Percentiles rank a stretch among this genome's conserved stretches.
These are phyloP conservation scores for Spiromastix sp. DNA, from an alignment of 2,329 filamentous ascomycete genomes.

Conservation along the genomic window DNA sequence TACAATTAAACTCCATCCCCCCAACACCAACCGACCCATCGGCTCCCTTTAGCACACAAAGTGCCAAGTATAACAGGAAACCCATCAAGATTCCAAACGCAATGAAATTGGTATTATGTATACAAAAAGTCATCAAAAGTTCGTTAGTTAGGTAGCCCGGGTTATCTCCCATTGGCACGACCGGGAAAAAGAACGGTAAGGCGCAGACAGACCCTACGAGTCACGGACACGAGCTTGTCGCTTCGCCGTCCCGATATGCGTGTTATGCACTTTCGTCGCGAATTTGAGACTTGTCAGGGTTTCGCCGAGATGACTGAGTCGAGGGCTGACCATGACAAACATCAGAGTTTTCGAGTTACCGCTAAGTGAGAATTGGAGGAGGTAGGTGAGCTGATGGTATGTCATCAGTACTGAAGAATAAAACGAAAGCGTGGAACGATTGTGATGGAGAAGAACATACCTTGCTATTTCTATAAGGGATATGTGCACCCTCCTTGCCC, in stretches of 20 bases:
- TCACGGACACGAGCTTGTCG: slow-evolving; percentile 29
- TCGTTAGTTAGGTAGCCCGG: too few species aligned
- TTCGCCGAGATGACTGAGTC: slow-evolving; percentile 84
- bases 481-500: slow-evolving; percentile 64
- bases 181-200: too few species aligned
- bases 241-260: slow-evolving; percentile 79
- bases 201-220: too few species aligned
- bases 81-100: too few species aligned
- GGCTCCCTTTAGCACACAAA: too few species aligned
- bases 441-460: slow-evolving; percentile 36
- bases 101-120: too few species aligned
- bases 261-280: slow-evolving; percentile 82
- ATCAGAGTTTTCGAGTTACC: slow-evolving; percentile 97
- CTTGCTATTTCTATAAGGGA: slow-evolving; percentile 95
- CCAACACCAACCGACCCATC: too few species aligned
- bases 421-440: too few species aligned
- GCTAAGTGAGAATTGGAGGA: slow-evolving; percentile 87
- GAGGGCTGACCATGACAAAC: slow-evolving; percentile 95
- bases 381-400: slow-evolving; percentile 61
- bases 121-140: too few species aligned
- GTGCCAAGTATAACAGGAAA: too few species aligned
- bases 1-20: too few species aligned
- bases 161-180: too few species aligned
- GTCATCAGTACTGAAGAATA: not conserved
- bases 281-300: slow-evolving; percentile 92